Evolutionary conservation across 2,329 filamentous ascomycete genomes (phyloP).

Genomic region (Whalleya microplaca): DNA sequence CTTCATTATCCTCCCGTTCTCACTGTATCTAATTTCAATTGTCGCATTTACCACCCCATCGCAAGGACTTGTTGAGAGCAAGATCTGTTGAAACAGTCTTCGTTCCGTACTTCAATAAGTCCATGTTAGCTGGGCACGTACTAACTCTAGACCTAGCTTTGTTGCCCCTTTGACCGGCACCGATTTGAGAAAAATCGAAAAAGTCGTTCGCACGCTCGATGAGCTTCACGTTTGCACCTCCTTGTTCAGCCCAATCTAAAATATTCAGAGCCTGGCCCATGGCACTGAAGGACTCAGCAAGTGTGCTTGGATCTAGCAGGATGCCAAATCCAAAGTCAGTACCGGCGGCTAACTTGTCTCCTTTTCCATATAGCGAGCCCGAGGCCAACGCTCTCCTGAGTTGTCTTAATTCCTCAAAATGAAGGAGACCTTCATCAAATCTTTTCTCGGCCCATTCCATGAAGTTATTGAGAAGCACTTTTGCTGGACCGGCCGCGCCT

Average conservation of each 20-base stretch:
- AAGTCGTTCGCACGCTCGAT: conserved; percentile 7
- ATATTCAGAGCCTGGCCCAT: too few relatives aligned
- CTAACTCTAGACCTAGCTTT: neutral
- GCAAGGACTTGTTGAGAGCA: neutral
- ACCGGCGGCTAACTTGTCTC: neutral
- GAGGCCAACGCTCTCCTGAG: neutral
- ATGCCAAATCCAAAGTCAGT: conserved; percentile 3
- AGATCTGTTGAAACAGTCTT: neutral
- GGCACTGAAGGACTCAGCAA: neutral
- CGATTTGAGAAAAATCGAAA: conserved; percentile 1
- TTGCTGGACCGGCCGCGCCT: neutral
- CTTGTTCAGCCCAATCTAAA: neutral
- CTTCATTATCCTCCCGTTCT: too few relatives aligned
- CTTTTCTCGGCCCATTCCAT: neutral
- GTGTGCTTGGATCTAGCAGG: neutral
- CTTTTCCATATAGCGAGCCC: neutral
- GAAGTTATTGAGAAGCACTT: neutral
- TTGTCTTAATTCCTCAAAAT: too few relatives aligned
- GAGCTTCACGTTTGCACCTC: neutral
- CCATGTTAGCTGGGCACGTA: neutral
- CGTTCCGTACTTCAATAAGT: neutral
- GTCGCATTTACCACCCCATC: conserved; percentile 32
- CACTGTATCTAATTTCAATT: too few relatives aligned
- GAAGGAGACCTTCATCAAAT: too few relatives aligned
- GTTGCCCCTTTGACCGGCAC: neutral